Conservation (phyloP, 495 filamentous ascomycete genomes). For the Pyrenopolyporus hunteri region DNA sequence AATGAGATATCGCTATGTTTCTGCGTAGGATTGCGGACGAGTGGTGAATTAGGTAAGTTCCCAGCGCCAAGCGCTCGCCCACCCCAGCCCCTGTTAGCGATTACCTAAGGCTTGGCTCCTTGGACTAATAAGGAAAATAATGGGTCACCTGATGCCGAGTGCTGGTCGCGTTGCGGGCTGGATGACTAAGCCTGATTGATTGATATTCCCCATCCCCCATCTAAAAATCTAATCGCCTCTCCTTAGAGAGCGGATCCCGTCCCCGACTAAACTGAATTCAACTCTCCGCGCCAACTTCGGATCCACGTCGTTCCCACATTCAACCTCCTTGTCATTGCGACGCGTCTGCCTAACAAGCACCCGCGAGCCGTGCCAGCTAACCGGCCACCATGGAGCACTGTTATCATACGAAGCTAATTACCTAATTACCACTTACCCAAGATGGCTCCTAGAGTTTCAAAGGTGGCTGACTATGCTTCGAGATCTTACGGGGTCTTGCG, state of each 20-base stretch:
- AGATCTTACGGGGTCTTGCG: slow-evolving; percentile 28
- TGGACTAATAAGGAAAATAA: neutral
- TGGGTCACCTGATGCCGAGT: slow-evolving; percentile 28
- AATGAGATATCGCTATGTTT: too few species aligned
- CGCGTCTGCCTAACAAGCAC: slow-evolving; percentile 34
- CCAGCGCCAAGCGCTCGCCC: too few species aligned
- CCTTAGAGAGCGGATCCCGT: neutral
- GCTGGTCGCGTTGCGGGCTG: neutral
- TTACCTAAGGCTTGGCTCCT: too few species aligned
- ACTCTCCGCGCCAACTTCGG: neutral
- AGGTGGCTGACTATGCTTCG: slow-evolving; percentile 34
- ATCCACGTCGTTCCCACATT: slow-evolving; percentile 3
- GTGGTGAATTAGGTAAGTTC: slow-evolving; percentile 3
- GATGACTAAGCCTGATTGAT: slow-evolving; percentile 33
- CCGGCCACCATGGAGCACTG: slow-evolving; percentile 35
- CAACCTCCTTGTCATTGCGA: neutral
- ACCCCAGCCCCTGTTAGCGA: too few species aligned
- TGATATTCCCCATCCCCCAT: too few species aligned
- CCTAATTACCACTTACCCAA: slow-evolving; percentile 34
- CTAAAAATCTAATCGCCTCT: too few species aligned
- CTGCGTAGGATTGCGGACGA: too few species aligned
- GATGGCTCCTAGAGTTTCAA: slow-evolving; percentile 30
- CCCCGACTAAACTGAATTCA: neutral
- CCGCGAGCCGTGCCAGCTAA: neutral
- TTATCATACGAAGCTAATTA: slow-evolving; percentile 8